phyloP scores from a whole-genome alignment of 768 basidiomycete genomes.

The Amanita brunnescens region DNA sequence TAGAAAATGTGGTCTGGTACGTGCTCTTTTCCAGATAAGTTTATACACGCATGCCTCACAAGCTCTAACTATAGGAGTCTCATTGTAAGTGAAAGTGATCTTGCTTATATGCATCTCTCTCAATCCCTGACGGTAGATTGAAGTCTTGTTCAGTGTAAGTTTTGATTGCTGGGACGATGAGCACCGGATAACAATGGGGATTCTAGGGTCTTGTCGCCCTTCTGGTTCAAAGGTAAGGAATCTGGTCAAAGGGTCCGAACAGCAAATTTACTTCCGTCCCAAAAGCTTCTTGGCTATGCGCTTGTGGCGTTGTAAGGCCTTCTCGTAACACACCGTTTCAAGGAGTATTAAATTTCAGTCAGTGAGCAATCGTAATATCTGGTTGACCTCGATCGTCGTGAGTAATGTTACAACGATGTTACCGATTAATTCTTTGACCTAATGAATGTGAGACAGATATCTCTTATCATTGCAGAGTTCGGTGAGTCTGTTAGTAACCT shows the following conservation, averaged over 20 bases:
- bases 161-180: not conserved
- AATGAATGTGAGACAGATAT: slow-evolving; percentile 5
- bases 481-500: slow-evolving; percentile 9
- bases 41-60: not conserved
- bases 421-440: not conserved
- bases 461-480: slow-evolving; percentile 20
- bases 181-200: not conserved
- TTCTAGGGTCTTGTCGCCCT: slow-evolving; percentile 34
- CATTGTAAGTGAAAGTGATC: slow-evolving; percentile 18
- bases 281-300: slow-evolving; percentile 20
- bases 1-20: slow-evolving; percentile 27
- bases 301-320: slow-evolving; percentile 21
- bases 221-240: slow-evolving; percentile 36
- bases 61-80: slow-evolving; percentile 22
- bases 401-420: not conserved
- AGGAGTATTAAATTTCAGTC: slow-evolving; percentile 1
- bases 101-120: not conserved
- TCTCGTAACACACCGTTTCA: not conserved
- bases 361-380: slow-evolving; percentile 20
- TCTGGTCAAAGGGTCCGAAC: not conserved
- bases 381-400: slow-evolving; percentile 15
- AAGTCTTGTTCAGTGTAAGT: slow-evolving; percentile 42
- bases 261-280: not conserved
- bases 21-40: not conserved
- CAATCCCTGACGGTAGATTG: slow-evolving; percentile 22